Evolutionary conservation across 2,329 filamentous ascomycete species (phyloP).

Genomic region (Phaeosphaeria sp.): DNA sequence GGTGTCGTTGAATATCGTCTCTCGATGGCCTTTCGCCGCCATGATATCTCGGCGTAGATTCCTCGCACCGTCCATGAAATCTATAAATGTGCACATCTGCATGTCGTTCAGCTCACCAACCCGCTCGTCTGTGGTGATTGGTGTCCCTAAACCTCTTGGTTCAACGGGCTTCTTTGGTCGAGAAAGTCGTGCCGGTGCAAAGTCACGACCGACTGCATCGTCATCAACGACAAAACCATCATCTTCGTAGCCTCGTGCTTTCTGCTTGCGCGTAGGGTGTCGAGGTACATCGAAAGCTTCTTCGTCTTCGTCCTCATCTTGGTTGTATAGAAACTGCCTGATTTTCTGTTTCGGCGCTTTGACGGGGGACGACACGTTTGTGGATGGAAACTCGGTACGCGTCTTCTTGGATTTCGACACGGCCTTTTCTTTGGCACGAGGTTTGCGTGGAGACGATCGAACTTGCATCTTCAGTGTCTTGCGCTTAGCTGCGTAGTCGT

Average conservation of each 20-base stretch:
- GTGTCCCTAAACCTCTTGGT: slow-evolving; percentile 58
- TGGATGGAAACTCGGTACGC: slow-evolving; percentile 64
- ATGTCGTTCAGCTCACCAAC: slow-evolving; percentile 63
- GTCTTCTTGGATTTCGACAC: slow-evolving; percentile 36
- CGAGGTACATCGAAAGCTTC: slow-evolving; percentile 31
- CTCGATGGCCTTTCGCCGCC: slow-evolving; percentile 63
- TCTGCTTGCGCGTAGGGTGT: slow-evolving; percentile 23
- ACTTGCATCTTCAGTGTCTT: slow-evolving; percentile 60
- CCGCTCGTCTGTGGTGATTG: slow-evolving; percentile 65
- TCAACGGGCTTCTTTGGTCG: slow-evolving; percentile 47
- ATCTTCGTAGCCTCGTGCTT: slow-evolving; percentile 44
- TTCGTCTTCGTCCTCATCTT: slow-evolving; percentile 35
- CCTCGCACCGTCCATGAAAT: slow-evolving; percentile 71
- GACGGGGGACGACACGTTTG: slow-evolving; percentile 71
- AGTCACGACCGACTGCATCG: slow-evolving; percentile 53
- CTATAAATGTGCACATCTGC: slow-evolving; percentile 67
- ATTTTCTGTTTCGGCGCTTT: slow-evolving; percentile 53
- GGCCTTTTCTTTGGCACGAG: slow-evolving; percentile 26
- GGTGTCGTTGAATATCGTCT: slow-evolving; percentile 70
- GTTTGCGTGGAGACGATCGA: slow-evolving; percentile 55
- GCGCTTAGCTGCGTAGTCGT: slow-evolving; percentile 50
- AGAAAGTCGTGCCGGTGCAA: slow-evolving; percentile 50
- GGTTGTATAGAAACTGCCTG: slow-evolving; percentile 32
- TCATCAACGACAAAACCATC: slow-evolving; percentile 48
- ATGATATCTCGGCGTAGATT: slow-evolving; percentile 67